phyloP scores from a whole-genome alignment of 805 yeast species.

The Lipomyces sp. region DNA sequence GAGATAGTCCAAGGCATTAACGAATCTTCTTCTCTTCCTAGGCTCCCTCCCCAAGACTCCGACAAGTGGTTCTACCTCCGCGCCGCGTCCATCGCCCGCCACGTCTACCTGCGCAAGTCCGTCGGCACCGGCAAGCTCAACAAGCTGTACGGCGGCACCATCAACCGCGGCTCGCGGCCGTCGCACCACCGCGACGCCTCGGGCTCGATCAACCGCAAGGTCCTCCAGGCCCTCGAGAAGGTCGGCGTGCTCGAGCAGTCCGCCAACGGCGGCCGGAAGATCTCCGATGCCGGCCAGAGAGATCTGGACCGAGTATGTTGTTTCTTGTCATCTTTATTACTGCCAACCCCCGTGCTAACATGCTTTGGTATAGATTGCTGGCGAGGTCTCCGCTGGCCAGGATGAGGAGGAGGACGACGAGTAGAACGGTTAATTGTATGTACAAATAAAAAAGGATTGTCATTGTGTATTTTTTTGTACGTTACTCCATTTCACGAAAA shows the following conservation, averaged over 20 bases:
- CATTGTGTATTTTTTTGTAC: not conserved
- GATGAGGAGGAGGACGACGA: slow-evolving; percentile 29
- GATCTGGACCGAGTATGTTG: slow-evolving; percentile 94
- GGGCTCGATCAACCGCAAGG: slow-evolving; percentile 98
- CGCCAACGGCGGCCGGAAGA: slow-evolving; percentile 99
- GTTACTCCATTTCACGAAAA: too few species aligned
- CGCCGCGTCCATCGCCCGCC: slow-evolving; percentile 99
- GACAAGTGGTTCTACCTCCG: slow-evolving; percentile 98
- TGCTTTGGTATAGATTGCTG: slow-evolving; percentile 18
- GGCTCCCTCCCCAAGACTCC: slow-evolving; percentile 97
- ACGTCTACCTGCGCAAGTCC: slow-evolving; percentile 98
- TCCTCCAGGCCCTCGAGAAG: slow-evolving; percentile 96
- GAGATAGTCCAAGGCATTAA: too few species aligned
- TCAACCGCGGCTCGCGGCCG: slow-evolving; percentile 99
- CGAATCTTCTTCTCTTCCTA: slow-evolving; percentile 1
- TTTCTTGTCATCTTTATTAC: not conserved
- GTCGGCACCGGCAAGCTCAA: slow-evolving; percentile 99
- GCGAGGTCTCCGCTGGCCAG: slow-evolving; percentile 28
- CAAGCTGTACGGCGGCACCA: slow-evolving; percentile 99
- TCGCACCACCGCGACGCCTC: slow-evolving; percentile 98
- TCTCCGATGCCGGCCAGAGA: slow-evolving; percentile 99
- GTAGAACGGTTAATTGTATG: slow-evolving; percentile 9
- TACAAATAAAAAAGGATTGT: not conserved
- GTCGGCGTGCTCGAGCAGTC: slow-evolving; percentile 95
- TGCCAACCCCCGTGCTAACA: too few species aligned